Evolutionary conservation across 306 rosid genomes (phyloP).

Genomic region (Pterocarpus santalinus): DNA sequence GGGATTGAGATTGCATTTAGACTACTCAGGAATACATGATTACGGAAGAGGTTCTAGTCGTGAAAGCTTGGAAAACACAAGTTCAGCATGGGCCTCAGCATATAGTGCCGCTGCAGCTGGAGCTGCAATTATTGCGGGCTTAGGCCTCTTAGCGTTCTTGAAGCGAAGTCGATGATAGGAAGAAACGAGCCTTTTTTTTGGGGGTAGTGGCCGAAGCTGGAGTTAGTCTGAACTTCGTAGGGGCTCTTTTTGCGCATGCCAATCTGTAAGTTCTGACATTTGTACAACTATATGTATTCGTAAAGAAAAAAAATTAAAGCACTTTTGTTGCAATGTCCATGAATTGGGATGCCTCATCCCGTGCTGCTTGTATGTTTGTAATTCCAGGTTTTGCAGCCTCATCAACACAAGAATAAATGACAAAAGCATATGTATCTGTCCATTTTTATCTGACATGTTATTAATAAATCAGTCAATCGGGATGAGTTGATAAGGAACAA

Average conservation of each 20-base stretch:
- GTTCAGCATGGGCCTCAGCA: slow-evolving; percentile 69
- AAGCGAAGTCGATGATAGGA: slow-evolving; percentile 44
- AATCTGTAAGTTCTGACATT: slow-evolving; percentile 37
- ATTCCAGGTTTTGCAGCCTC: slow-evolving; percentile 22
- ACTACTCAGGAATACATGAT: slow-evolving; percentile 64
- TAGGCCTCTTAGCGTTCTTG: slow-evolving; percentile 70
- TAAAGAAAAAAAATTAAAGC: slow-evolving; percentile 4
- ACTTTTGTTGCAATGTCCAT: not conserved
- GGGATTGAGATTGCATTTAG: slow-evolving; percentile 94
- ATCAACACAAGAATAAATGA: slow-evolving; percentile 3
- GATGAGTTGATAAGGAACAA: no score
- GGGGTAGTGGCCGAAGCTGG: slow-evolving; percentile 34
- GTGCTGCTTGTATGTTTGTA: slow-evolving; percentile 34
- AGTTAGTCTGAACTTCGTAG: slow-evolving; percentile 44
- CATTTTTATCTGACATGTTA: slow-evolving; percentile 19
- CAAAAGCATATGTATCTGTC: not conserved
- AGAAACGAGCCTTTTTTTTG: slow-evolving; percentile 6
- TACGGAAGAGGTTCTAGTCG: slow-evolving; percentile 44
- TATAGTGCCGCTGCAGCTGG: slow-evolving; percentile 74
- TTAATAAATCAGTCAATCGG: no score
- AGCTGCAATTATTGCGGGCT: slow-evolving; percentile 74
- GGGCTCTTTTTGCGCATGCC: slow-evolving; percentile 49
- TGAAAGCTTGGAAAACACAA: slow-evolving; percentile 54
- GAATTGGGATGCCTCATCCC: not conserved
- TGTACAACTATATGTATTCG: slow-evolving; percentile 36